A percentile compares a stretch with the other conserved stretches of the same genome.
phyloP scores from a whole-genome alignment of 495 filamentous ascomycete species.

The Trichoderma orchidacearum region DNA sequence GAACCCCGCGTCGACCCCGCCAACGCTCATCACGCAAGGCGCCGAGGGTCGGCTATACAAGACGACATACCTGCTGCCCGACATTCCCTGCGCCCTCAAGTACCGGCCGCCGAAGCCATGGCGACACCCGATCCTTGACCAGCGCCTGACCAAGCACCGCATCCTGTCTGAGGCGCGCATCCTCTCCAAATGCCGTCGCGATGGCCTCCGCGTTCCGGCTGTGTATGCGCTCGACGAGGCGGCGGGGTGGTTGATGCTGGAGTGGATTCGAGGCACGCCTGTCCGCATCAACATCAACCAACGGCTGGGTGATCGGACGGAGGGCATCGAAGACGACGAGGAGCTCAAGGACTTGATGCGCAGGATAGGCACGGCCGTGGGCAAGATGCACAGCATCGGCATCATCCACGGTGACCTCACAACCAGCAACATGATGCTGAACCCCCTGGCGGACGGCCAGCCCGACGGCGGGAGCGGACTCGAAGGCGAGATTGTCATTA shows the following conservation, averaged over 20 bases:
- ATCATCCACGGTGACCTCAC: slow-evolving; percentile 93
- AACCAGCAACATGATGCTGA: slow-evolving; percentile 91
- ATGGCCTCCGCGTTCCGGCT: slow-evolving; percentile 66
- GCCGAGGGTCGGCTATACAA: slow-evolving; percentile 91
- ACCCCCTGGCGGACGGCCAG: slow-evolving; percentile 16
- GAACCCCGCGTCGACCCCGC: slow-evolving; percentile 44
- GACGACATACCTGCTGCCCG: slow-evolving; percentile 61
- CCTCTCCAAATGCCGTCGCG: slow-evolving; percentile 55
- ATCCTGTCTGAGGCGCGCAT: slow-evolving; percentile 80
- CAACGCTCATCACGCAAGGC: slow-evolving; percentile 68
- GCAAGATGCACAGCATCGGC: slow-evolving; percentile 66
- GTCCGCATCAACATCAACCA: slow-evolving; percentile 53
- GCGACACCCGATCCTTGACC: slow-evolving; percentile 83
- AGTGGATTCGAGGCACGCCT: slow-evolving; percentile 72
- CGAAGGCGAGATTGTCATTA: slow-evolving; percentile 70
- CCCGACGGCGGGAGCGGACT: slow-evolving; percentile 7
- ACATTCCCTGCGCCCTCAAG: slow-evolving; percentile 69
- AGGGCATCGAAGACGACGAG: slow-evolving; percentile 16
- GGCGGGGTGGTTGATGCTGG: slow-evolving; percentile 72
- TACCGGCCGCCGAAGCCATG: slow-evolving; percentile 87
- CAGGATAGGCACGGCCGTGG: slow-evolving; percentile 60
- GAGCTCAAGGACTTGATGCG: slow-evolving; percentile 45
- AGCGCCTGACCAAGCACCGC: slow-evolving; percentile 71
- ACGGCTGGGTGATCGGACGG: slow-evolving; percentile 32
- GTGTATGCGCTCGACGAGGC: slow-evolving; percentile 65